Evolutionary conservation across 805 yeast genomes (phyloP).

Genomic region (Soucietia sequanensis): DNA sequence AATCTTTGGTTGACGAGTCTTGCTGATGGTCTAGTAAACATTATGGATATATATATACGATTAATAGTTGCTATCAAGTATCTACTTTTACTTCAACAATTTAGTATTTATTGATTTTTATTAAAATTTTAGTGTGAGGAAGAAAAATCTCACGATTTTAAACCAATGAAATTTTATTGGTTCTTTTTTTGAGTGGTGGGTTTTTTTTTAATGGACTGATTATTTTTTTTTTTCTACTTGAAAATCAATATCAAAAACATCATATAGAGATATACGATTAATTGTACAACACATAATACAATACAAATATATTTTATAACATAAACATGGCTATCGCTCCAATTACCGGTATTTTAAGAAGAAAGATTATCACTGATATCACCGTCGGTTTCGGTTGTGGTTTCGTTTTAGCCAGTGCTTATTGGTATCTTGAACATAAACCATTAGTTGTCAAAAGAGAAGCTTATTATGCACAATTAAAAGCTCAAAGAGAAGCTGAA

Average conservation of each 20-base stretch:
- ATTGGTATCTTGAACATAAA: conserved; percentile 90
- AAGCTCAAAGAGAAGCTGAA: conserved; percentile 67
- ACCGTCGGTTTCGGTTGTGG: conserved; percentile 65
- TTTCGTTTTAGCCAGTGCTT: conserved; percentile 55
- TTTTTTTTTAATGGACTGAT: conserved; percentile 7
- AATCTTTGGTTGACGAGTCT: conserved; percentile 9
- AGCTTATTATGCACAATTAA: conserved; percentile 75
- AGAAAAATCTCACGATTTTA: neutral
- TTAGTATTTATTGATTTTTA: conserved; percentile 1
- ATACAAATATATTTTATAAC: neutral
- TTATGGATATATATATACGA: conserved; percentile 9
- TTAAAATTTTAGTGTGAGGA: neutral
- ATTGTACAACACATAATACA: too few species aligned
- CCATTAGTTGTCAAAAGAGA: conserved; percentile 73
- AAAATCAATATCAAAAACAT: too few species aligned
- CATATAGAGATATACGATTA: too few species aligned
- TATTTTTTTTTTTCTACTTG: neutral
- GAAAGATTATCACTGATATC: conserved; percentile 78
- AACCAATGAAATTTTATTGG: conserved; percentile 17
- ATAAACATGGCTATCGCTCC: conserved; percentile 73
- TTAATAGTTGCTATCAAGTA: neutral
- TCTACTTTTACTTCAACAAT: neutral
- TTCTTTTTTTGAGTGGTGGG: conserved; percentile 2
- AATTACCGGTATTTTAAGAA: conserved; percentile 79
- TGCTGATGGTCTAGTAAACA: conserved; percentile 23